These are phyloP conservation scores for Pisolithus orientalis DNA, from an alignment of 768 basidiomycete genomes.

Conservation along the genomic window DNA sequence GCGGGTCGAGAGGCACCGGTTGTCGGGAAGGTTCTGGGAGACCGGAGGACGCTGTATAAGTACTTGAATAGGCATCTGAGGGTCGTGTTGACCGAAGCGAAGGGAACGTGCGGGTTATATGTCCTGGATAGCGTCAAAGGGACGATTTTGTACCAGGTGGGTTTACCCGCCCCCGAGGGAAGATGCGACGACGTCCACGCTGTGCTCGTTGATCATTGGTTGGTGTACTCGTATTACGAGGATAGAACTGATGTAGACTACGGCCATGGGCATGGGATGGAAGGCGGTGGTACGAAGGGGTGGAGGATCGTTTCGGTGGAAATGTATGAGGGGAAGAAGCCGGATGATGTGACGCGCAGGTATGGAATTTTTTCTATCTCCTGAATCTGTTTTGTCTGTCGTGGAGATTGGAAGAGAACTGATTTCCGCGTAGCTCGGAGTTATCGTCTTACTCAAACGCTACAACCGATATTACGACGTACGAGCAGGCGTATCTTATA, in stretches of 20 bases:
- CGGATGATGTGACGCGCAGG: slow-evolving; percentile 72
- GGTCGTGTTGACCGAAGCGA: slow-evolving; percentile 51
- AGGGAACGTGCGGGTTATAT: slow-evolving; percentile 53
- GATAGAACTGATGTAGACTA: slow-evolving; percentile 28
- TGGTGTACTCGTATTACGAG: slow-evolving; percentile 85
- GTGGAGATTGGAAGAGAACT: neutral
- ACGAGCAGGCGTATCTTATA: slow-evolving; percentile 67
- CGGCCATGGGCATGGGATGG: slow-evolving; percentile 20
- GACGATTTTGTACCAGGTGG: slow-evolving; percentile 59
- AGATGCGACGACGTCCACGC: slow-evolving; percentile 60
- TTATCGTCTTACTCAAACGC: slow-evolving; percentile 50
- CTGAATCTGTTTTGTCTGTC: slow-evolving; percentile 15
- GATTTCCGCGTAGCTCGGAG: slow-evolving; percentile 39
- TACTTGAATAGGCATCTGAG: slow-evolving; percentile 83
- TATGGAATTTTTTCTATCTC: slow-evolving; percentile 23
- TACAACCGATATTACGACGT: slow-evolving; percentile 45
- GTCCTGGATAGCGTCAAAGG: slow-evolving; percentile 80
- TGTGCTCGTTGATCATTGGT: slow-evolving; percentile 82
- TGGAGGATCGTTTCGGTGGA: slow-evolving; percentile 78
- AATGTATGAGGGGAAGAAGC: slow-evolving; percentile 70
- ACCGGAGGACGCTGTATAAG: slow-evolving; percentile 88
- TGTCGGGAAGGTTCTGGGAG: slow-evolving; percentile 78
- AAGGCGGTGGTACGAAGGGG: slow-evolving; percentile 46
- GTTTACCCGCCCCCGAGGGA: slow-evolving; percentile 39
- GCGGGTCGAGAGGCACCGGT: slow-evolving; percentile 51